These are phyloP conservation scores for Agrocybe praecox DNA, from an alignment of 768 basidiomycete genomes.

Conservation along the genomic window DNA sequence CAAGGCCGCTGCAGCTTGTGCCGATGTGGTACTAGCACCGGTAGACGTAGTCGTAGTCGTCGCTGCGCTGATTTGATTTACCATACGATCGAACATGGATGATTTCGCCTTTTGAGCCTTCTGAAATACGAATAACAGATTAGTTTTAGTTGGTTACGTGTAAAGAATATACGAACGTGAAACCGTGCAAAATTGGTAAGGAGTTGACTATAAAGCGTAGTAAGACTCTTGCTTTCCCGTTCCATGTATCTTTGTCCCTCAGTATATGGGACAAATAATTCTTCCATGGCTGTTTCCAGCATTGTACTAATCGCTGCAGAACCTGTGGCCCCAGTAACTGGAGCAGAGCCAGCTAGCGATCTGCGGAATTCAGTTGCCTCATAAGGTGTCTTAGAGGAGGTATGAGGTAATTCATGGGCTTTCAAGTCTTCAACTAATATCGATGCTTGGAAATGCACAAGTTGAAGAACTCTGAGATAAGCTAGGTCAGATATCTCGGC, in stretches of 20 bases:
- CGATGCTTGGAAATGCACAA: constrained; percentile 81
- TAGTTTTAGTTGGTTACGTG: neutral
- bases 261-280: constrained; percentile 91
- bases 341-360: constrained; percentile 49
- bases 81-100: constrained; percentile 89
- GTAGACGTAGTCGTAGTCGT: constrained; percentile 67
- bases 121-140: constrained; percentile 36
- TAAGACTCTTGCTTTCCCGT: constrained; percentile 83
- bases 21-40: constrained; percentile 67
- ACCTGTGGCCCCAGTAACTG: constrained; percentile 44
- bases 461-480: constrained; percentile 87
- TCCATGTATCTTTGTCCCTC: constrained; percentile 93
- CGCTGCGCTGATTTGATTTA: constrained; percentile 83
- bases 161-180: constrained; percentile 63
- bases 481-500: constrained; percentile 82
- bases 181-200: constrained; percentile 81
- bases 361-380: constrained; percentile 65
- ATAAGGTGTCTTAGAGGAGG: constrained; percentile 62
- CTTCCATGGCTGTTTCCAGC: constrained; percentile 96
- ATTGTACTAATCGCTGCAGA: constrained; percentile 72
- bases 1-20: constrained; percentile 85
- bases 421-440: constrained; percentile 89
- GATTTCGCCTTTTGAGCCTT: constrained; percentile 69
- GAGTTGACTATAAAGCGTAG: constrained; percentile 74
- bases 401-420: constrained; percentile 79